Evolutionary conservation across 345 rosid genomes (phyloP).

Genomic region (Arabis alpina): DNA sequence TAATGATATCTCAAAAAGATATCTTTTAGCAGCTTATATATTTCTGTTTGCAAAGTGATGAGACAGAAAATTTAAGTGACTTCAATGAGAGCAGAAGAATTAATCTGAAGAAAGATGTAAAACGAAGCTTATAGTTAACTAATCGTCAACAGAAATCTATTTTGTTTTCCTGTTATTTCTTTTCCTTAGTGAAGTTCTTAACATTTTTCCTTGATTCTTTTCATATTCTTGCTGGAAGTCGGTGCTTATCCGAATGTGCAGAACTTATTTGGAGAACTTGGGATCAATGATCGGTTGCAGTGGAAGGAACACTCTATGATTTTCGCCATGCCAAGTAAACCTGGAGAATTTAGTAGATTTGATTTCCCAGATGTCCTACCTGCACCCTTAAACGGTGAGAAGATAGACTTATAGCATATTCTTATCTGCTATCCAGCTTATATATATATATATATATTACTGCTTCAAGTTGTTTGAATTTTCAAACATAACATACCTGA

Average conservation of each 20-base stretch:
- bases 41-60: slow-evolving; percentile 1
- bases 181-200: slow-evolving; percentile 13
- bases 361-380: slow-evolving; percentile 89
- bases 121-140: neutral
- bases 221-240: slow-evolving; percentile 54
- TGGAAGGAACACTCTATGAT: slow-evolving; percentile 99
- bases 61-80: neutral
- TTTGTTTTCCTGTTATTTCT: slow-evolving; percentile 19
- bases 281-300: slow-evolving; percentile 84
- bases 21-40: neutral
- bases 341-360: slow-evolving; percentile 94
- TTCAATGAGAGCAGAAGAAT: slow-evolving; percentile 3
- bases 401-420: neutral
- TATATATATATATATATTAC: slow-evolving; percentile 13
- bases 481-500: neutral
- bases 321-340: slow-evolving; percentile 95
- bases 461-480: neutral
- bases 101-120: too few species aligned
- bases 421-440: neutral
- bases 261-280: slow-evolving; percentile 92
- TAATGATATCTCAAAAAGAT: neutral
- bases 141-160: too few species aligned
- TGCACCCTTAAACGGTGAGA: slow-evolving; percentile 89
- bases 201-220: slow-evolving; percentile 10
- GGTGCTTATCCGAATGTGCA: slow-evolving; percentile 96